Conservation (phyloP, 2,329 filamentous ascomycete species). For the Nakataea oryzae region DNA sequence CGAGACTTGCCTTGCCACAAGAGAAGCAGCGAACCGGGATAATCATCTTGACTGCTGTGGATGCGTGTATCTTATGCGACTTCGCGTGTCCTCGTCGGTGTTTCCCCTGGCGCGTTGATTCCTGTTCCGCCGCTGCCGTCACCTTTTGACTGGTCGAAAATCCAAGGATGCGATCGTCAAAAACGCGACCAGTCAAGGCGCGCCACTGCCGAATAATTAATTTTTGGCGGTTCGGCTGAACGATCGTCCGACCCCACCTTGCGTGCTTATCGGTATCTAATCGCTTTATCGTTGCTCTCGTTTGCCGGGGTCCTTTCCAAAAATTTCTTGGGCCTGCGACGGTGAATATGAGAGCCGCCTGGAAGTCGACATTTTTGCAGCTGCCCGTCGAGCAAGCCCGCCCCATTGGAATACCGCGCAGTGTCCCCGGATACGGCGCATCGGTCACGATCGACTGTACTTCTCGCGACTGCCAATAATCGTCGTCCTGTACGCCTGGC, state of each 20-base stretch:
- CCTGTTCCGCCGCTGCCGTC: too few relatives aligned
- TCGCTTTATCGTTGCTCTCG: neutral
- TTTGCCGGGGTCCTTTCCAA: neutral
- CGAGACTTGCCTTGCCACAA: conserved; percentile 78
- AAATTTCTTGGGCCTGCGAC: neutral
- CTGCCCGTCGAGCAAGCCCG: neutral
- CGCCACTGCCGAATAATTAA: neutral
- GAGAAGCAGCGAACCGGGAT: conserved; percentile 98
- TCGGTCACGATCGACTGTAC: neutral
- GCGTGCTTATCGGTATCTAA: neutral
- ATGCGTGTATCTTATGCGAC: neutral
- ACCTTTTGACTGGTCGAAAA: too few relatives aligned
- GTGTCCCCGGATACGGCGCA: neutral
- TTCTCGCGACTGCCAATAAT: neutral
- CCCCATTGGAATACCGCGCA: neutral
- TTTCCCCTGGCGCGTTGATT: neutral
- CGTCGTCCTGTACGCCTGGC: neutral
- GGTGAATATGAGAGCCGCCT: neutral
- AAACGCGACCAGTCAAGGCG: neutral
- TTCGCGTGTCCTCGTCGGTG: neutral
- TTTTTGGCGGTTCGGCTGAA: neutral
- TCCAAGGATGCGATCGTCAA: neutral
- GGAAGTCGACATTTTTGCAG: neutral
- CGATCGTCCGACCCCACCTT: neutral
- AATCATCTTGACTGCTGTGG: conserved; percentile 61